Evolutionary conservation across 2,329 filamentous ascomycete species (phyloP).

Genomic region (Aspergillus fumigatiaffinis): DNA sequence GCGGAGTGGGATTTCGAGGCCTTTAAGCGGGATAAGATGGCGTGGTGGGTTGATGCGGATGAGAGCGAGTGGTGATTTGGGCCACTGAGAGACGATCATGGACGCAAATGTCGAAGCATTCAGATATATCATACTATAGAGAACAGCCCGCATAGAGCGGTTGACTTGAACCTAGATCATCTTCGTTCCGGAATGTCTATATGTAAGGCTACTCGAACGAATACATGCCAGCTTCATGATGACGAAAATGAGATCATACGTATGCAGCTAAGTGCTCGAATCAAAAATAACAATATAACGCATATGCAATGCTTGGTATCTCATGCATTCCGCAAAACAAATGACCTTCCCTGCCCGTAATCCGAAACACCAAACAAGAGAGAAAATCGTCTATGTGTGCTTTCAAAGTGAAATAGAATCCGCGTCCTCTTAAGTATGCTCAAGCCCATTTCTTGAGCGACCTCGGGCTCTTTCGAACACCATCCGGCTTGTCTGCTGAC

Average conservation of each 20-base stretch:
- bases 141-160: background rate
- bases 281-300: background rate
- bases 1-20: constrained; percentile 84
- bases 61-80: constrained; percentile 40
- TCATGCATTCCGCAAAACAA: constrained; percentile 15
- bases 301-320: constrained; percentile 19
- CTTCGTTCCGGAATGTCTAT: background rate
- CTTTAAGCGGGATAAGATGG: constrained; percentile 73
- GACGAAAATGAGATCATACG: background rate
- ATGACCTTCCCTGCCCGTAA: constrained; percentile 4
- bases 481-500: background rate
- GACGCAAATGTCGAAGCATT: too few species aligned
- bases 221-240: background rate
- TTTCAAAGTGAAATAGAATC: constrained; percentile 4
- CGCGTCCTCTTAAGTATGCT: background rate
- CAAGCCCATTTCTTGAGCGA: background rate
- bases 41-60: constrained; percentile 51
- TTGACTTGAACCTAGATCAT: background rate
- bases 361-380: background rate
- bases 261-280: background rate
- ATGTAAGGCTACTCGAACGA: background rate
- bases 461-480: background rate
- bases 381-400: background rate
- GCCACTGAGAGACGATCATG: background rate
- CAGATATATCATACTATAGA: background rate